Conservation (phyloP, 2,329 filamentous ascomycete genomes). For the Ceratocystis lukuohia region DNA sequence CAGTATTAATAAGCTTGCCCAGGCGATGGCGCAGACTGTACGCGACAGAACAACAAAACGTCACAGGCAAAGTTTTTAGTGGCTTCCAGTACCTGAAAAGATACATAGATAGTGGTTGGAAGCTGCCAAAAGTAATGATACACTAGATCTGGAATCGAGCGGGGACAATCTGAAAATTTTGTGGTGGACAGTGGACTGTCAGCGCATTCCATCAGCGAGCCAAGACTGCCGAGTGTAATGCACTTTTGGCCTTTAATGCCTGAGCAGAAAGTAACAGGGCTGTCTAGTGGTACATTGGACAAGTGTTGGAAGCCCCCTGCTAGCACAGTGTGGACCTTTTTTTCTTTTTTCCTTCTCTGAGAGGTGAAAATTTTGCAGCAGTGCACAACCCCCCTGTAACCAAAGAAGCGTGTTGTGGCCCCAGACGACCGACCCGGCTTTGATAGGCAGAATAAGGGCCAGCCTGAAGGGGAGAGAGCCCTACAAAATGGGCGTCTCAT, state of each 20-base stretch:
- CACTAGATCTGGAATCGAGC: neutral
- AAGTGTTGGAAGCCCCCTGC: neutral
- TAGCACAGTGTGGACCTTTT: slow-evolving; percentile 11
- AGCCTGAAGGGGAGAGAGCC: neutral
- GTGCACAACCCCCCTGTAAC: slow-evolving; percentile 9
- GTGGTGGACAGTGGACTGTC: neutral
- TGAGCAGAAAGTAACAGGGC: neutral
- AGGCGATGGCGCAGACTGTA: slow-evolving; percentile 16
- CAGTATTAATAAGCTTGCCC: neutral
- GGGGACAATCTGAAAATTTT: no score
- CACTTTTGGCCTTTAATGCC: slow-evolving; percentile 10
- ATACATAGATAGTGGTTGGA: slow-evolving; percentile 5
- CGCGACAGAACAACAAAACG: slow-evolving; percentile 14
- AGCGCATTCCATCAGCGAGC: neutral
- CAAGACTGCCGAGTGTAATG: neutral
- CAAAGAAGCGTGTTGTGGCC: neutral
- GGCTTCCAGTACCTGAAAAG: neutral
- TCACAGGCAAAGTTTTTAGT: slow-evolving; percentile 11
- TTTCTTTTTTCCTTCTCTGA: neutral
- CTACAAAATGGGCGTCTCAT: neutral
- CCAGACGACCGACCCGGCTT: neutral
- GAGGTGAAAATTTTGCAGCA: slow-evolving; percentile 12
- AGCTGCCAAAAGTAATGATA: slow-evolving; percentile 12
- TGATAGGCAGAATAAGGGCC: neutral
- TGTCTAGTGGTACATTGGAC: neutral